Evolutionary conservation across 768 basidiomycete species (phyloP).

Genomic region (Amanita pallidorosea): DNA sequence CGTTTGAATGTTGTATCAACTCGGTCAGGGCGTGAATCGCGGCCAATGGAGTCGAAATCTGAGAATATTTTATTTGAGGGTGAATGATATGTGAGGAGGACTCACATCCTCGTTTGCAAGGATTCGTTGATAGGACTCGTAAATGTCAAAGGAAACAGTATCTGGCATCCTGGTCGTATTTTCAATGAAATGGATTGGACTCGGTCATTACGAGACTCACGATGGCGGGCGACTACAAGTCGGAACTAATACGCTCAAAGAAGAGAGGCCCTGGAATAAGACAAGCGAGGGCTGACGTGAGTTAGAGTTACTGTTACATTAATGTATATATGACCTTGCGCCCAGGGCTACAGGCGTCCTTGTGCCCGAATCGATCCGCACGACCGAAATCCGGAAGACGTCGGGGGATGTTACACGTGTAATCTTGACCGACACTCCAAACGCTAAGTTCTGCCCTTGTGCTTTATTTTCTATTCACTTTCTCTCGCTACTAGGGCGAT

Average conservation of each 20-base stretch:
- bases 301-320: background rate
- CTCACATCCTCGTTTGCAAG: constrained; percentile 59
- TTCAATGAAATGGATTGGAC: no score
- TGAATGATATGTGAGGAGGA: constrained; percentile 1
- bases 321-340: background rate
- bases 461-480: constrained; percentile 34
- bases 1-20: constrained; percentile 69
- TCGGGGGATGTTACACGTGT: constrained; percentile 70
- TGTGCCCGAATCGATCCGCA: background rate
- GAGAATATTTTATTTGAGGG: background rate
- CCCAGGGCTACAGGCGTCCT: no score
- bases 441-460: constrained; percentile 25
- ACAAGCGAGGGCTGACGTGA: background rate
- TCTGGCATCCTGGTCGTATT: background rate
- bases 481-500: constrained; percentile 29
- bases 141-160: constrained; percentile 20
- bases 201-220: background rate
- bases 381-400: constrained; percentile 20
- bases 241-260: background rate
- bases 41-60: constrained; percentile 79
- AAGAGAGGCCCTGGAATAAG: no score
- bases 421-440: constrained; percentile 55
- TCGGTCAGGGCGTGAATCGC: constrained; percentile 82
- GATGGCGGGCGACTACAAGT: background rate
- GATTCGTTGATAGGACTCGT: constrained; percentile 45